Evolutionary conservation across 768 basidiomycete species (phyloP).

Genomic region (Boletus subparvulus): DNA sequence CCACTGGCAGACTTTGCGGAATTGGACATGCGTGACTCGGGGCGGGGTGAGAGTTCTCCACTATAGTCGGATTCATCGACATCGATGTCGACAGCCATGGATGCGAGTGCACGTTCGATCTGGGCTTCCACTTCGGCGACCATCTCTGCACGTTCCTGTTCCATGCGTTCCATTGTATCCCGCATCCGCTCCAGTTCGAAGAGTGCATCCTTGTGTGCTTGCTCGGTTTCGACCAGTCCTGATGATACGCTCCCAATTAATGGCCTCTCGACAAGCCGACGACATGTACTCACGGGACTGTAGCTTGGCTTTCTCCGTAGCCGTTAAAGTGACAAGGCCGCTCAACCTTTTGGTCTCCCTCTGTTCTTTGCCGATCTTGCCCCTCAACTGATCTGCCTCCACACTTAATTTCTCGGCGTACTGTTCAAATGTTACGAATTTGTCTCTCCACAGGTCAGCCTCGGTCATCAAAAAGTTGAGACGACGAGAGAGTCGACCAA

Average conservation of each 20-base stretch:
- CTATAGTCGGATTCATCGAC: conserved; percentile 72
- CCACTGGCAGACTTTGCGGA: conserved; percentile 44
- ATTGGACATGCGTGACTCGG: conserved; percentile 63
- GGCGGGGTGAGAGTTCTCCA: conserved; percentile 54
- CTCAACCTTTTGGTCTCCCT: conserved; percentile 83
- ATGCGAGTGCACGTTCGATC: conserved; percentile 81
- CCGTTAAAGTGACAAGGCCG: conserved; percentile 72
- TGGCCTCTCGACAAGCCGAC: neutral
- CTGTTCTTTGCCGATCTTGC: conserved; percentile 90
- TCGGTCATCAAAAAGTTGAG: conserved; percentile 93
- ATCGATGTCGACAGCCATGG: conserved; percentile 75
- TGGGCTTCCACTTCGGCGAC: conserved; percentile 92
- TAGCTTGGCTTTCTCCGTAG: conserved; percentile 74
- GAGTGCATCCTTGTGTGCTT: conserved; percentile 75
- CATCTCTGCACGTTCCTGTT: conserved; percentile 83
- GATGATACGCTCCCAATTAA: neutral
- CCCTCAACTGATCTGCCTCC: conserved; percentile 81
- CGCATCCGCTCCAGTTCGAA: conserved; percentile 83
- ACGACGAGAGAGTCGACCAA: conserved; percentile 79
- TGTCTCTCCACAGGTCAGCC: conserved; percentile 87
- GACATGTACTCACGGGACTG: conserved; percentile 62
- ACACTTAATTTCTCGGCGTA: conserved; percentile 88
- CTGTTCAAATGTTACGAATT: conserved; percentile 91
- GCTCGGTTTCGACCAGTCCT: conserved; percentile 84
- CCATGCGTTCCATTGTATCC: conserved; percentile 83